Base-by-base conservation (phyloP, 371 early-diverging fungal genomes). In the Mucor velutinosus region DNA sequence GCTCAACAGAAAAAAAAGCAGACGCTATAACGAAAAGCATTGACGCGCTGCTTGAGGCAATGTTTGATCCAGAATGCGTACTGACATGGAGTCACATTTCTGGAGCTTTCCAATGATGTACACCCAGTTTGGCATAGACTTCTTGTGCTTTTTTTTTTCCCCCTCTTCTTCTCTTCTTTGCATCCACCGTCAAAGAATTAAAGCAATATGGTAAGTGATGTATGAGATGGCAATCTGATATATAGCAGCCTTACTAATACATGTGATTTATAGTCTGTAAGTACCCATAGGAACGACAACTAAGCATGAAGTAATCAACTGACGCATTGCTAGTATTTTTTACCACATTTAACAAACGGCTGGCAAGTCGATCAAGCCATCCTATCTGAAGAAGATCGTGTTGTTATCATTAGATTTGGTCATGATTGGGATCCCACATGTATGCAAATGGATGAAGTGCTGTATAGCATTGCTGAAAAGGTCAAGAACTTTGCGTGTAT, bases 351-450 rank as follows among this genome's bases (percentile, higher is more conserved):
- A 62, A 92, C 92, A 6, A 92, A 92, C 61, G 87, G 87, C 78
- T 98, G 98, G 98, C 98, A 99, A 79, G 98, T 97, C 23, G 99
- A 99, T 81, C 97, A 97, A 81, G 97, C 98, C n/a, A 99, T 99
- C 62, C 83, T 99, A 35, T 92, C 93, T 17, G 99, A 99, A 76
- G 98, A 99, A 71, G 97, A 97, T 58, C 89, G 98, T 23, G 96
- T 99, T 3, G 98, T 98, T 21, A 84, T 99, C 30, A 94, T 99
- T 57, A 89, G 99, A 8, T 98, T 99, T 76, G 99, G 99, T 11
- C 96, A 96, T 65, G 98, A 97, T 85, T 96, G 97, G 95, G 96
- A 98, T 73, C 86, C 93, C n/a, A 86, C 86, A 3, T 97, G 99
- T 80, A 99, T 99, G 98, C 82, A 87, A 64, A 97, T 97, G 97